Conservation (phyloP, 352 stramenopile genomes). For the Globisporangium yorkense region DNA sequence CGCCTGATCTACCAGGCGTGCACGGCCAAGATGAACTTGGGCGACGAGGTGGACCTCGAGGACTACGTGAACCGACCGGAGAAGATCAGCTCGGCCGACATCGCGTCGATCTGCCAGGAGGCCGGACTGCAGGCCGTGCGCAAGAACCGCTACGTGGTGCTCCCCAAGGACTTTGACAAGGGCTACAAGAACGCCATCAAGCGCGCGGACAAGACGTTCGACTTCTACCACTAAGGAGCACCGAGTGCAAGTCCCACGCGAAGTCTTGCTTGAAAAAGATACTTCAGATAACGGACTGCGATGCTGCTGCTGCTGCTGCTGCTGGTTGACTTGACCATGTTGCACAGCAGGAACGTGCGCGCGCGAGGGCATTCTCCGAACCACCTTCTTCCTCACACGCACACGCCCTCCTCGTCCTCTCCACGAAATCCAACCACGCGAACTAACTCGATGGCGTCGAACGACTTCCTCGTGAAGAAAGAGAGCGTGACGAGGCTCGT, state of each 20-base stretch:
- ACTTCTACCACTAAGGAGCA: constrained; percentile 94
- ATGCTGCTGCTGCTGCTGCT: background rate
- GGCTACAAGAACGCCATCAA: constrained; percentile 99
- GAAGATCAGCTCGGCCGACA: constrained; percentile 98
- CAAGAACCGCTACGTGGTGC: constrained; percentile 99
- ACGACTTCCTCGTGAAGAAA: constrained; percentile 7
- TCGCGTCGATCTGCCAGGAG: constrained; percentile 98
- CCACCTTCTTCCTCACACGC: too few relatives aligned
- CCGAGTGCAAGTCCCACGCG: too few relatives aligned
- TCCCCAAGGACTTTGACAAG: constrained; percentile 99
- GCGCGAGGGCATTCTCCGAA: too few relatives aligned
- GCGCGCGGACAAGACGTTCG: constrained; percentile 97
- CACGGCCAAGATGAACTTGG: constrained; percentile 99
- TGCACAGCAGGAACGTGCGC: too few relatives aligned
- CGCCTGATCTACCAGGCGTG: constrained; percentile 99
- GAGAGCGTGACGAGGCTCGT: constrained; percentile 25
- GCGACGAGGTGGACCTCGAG: constrained; percentile 99
- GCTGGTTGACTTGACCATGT: too few relatives aligned
- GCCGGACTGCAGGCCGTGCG: constrained; percentile 98
- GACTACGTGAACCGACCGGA: constrained; percentile 99
- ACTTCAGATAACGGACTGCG: too few relatives aligned
- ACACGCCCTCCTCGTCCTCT: background rate
- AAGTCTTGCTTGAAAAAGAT: too few relatives aligned
- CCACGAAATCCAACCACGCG: background rate
- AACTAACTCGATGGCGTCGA: background rate